Base-by-base conservation (phyloP, 73 alveolate genomes). In the Paramecium octaurelia region DNA sequence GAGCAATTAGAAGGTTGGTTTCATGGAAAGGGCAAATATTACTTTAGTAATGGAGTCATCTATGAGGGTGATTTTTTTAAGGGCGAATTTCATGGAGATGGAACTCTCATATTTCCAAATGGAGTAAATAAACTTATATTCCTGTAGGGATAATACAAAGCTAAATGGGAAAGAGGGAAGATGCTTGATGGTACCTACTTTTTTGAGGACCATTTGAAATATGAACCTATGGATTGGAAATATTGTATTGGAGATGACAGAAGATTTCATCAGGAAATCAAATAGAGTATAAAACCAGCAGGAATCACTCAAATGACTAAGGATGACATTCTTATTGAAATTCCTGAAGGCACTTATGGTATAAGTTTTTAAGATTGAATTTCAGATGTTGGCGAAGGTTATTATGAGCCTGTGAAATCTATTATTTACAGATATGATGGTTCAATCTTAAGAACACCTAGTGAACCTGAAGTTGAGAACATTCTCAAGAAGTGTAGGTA, bases 31-130 rank as follows among this genome's bases (percentile, higher is more conserved):
- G 94, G 94, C 48, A 93, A 95, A 64, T 97, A 95, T 95, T 92
- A 93, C 54, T 97, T 86, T 92, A 97, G 97, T 38, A 96, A 95
- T 88, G 98, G 98, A 14, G 98, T 96, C 27, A 92, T 97, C 92
- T 97, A 97, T 58, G 98, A 97, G 48, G 99, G 99, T n/a, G 95
- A 96, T 85, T 97, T 97, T 88, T 98, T 94, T 75, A 96, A 97
- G 90, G 99, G 99, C 46, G 97, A 97, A 88, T 97, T 97, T 94
- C 99, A 96, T 93, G 99, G 99, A 16, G 98, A 97, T 6, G 99
- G 99, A 24, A 92, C 95, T 48, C 94, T 97, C 18, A 96, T 97
- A 54, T 97, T 95, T 93, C 98, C 98, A 10, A 96, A 95, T 34
- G 98, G 97, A 43, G 93, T 86, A 89, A 0, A 23, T 54, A 7